Base-by-base conservation (phyloP, 805 yeast genomes). In the Saccharomycopsis schoenii region DNA sequence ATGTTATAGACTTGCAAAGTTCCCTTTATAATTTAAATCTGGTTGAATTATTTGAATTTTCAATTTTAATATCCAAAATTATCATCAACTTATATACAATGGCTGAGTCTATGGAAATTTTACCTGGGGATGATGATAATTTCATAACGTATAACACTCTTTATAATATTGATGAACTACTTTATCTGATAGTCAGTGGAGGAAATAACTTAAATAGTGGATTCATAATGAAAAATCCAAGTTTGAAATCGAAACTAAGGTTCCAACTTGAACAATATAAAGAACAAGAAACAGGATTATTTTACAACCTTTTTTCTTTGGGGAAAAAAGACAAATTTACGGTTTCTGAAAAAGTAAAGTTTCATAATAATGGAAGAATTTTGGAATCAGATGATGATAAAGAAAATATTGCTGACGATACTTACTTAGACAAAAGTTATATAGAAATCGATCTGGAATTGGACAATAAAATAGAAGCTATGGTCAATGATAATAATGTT, bases 111-210 rank as follows among this genome's bases (percentile, higher is more conserved):
- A 19, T 62, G 51, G 42, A 59, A 12, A 41, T 62, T n/a, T n/a
- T 56, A 2, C 25, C 41, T 14, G 47, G 15, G 10, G 54, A 51
- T 25, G 57, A 51, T 8, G 47, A 29, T 4, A n/a, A 43, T 15
- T 34, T 19, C 10, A 54, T 41, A 11, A 63, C 62, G 1, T 61
- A 61, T 41, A 41, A 41, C 15, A 36, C 57, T 10, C 40, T 63
- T 8, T 61, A 61, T 60, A 57, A 63, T 5, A 24, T 54, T n/a
- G 63, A 61, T 40, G 64, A 63, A 47, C 52, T 63, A 25, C 11
- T 63, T 15, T 60, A 60, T 50, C 60, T 41, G 56, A n/a, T 61
- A 3, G 42, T 59, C 21, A 59, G 60, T 1, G 65, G 64, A 8
- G 63, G 61, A 3, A 40, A 51, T 42, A 24, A 34, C 6, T 29